A percentile compares a stretch with the other conserved stretches of the same genome.
These are phyloP conservation scores for Aureobasidium mangrovei DNA, from an alignment of 2,329 filamentous ascomycete species.

Conservation along the genomic window DNA sequence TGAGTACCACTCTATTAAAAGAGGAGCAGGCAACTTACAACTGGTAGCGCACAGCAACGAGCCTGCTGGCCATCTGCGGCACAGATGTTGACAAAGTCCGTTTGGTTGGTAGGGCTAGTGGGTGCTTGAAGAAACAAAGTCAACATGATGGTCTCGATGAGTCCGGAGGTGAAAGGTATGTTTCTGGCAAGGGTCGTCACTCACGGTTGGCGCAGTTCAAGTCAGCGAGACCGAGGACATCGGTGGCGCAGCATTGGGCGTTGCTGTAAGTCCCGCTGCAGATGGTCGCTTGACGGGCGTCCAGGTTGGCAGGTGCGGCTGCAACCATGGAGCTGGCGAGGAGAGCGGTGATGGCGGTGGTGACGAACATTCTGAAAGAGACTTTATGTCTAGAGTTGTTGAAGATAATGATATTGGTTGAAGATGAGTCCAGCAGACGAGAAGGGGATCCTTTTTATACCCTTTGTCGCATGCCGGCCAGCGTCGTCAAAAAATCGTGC, in stretches of 20 bases:
- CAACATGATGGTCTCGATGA: neutral
- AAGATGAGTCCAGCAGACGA: too few relatives aligned
- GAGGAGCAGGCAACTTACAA: constrained; percentile 23
- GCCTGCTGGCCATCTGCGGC: constrained; percentile 44
- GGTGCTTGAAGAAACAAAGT: constrained; percentile 22
- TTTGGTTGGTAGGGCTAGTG: constrained; percentile 30
- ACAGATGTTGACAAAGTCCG: constrained; percentile 41
- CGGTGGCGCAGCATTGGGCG: constrained; percentile 53
- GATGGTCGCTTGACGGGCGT: constrained; percentile 26
- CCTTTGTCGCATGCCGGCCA: too few relatives aligned
- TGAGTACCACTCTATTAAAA: neutral
- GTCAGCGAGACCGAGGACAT: constrained; percentile 50
- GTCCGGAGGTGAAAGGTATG: too few relatives aligned
- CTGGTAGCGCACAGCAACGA: constrained; percentile 49
- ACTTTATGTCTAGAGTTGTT: neutral
- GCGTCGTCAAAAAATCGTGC: too few relatives aligned
- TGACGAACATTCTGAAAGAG: constrained; percentile 12
- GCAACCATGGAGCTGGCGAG: constrained; percentile 21
- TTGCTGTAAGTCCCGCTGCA: constrained; percentile 28
- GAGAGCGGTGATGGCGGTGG: constrained; percentile 13
- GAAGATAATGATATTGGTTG: neutral
- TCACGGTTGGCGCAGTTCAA: constrained; percentile 49
- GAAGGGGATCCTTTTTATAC: too few relatives aligned
- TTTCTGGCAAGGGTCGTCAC: constrained; percentile 24
- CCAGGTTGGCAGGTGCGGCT: constrained; percentile 21